phyloP scores from a whole-genome alignment of 176 grass and related monocot species.

The Metroxylon sagu region DNA sequence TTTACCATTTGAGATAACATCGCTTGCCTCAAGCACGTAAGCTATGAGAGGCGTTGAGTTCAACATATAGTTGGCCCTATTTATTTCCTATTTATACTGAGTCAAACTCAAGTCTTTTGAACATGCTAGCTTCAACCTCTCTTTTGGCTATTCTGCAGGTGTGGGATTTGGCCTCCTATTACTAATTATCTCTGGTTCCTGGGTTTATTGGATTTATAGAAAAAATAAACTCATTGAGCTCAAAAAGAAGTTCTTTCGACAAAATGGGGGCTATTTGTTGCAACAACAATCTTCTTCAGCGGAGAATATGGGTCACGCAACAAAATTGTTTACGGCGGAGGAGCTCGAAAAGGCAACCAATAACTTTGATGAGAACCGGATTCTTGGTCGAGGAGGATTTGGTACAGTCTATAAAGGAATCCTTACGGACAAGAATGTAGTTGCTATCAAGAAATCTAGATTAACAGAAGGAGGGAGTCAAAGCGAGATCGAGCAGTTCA shows the following conservation, averaged over 20 bases:
- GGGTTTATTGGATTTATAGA: background rate
- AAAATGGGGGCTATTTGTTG: background rate
- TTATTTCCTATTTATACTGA: too few relatives aligned
- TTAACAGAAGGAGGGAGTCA: too few relatives aligned
- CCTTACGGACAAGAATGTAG: background rate
- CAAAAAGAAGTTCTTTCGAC: background rate
- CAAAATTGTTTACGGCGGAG: background rate
- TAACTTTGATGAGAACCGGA: background rate
- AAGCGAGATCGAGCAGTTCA: background rate
- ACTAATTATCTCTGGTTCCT: background rate
- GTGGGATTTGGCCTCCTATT: background rate
- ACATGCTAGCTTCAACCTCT: too few relatives aligned
- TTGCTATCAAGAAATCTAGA: background rate
- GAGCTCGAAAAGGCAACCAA: background rate
- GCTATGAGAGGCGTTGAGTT: too few relatives aligned
- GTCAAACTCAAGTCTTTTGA: too few relatives aligned
- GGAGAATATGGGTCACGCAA: background rate
- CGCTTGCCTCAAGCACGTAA: too few relatives aligned
- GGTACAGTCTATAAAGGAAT: conserved; percentile 2
- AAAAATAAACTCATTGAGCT: background rate
- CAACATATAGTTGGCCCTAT: too few relatives aligned
- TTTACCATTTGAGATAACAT: too few relatives aligned
- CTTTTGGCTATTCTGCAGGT: background rate
- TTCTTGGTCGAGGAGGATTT: background rate
- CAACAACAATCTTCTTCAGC: background rate